Evolutionary conservation across 108 stramenopile genomes (phyloP), one percentile per base, ranked within the genome.

Genomic region (Cylindrotheca closterium): DNA sequence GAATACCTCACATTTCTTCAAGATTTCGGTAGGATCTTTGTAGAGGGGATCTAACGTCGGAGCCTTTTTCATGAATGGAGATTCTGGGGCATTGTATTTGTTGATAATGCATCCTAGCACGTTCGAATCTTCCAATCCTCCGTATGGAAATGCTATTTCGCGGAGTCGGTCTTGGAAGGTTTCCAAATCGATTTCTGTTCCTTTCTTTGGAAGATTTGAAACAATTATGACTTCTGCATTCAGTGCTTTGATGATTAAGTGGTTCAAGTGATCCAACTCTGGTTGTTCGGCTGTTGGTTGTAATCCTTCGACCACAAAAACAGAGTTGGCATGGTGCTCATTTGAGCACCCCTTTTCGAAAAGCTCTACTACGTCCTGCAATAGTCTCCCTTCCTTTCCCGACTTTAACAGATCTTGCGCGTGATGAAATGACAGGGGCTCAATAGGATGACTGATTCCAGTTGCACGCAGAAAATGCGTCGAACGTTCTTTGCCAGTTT

Each of bases 211-310:
- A 45, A 65, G 23, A 2, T 31, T 68, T 4, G 56, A 46, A 1
- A 69, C 58, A 37, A 69, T 60, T 26, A 69, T 69, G 28, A 69
- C 63, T 42, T 69, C 58, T 0, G 68, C 68, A 37, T 60, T 30
- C 4, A 69, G 58, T 28, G 68, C 68, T 24, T 47, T 46, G 51
- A 60, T 31, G 26, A 69, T 53, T 24, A 30, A 29, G n/a, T 52
- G 48, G 45, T 69, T 69, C 57, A 26, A 67, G 1, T 4, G 23
- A 12, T 67, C 67, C 10, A 67, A 30, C 8, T 58, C 57, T 0
- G 67, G 67, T 8, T 58, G 57, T 37, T 67, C 47, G 3, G 56
- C 56, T 4, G 67, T 67, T 1, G 67, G 56, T 54, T 67, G 67
- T 24, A 67, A 29, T 26, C 67, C 67, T 49, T 67, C 57, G 24